These are phyloP conservation scores for Sporormia fimetaria DNA, from an alignment of 495 filamentous ascomycete species.

Conservation along the genomic window DNA sequence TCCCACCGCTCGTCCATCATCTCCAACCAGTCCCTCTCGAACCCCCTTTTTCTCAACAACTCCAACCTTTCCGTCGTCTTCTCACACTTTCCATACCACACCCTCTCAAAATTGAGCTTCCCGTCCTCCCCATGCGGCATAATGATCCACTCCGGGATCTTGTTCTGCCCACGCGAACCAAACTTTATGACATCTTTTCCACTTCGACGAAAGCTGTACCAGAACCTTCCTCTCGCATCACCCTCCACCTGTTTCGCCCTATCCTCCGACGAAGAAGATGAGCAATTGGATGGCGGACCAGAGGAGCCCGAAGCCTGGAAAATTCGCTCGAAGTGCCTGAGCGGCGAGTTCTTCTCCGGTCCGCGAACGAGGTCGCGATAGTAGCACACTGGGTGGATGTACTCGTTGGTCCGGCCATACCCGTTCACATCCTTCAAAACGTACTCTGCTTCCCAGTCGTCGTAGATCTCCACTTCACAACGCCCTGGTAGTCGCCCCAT, in stretches of 20 bases:
- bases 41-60: slow-evolving; percentile 5
- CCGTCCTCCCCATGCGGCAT: slow-evolving; percentile 1
- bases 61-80: background rate
- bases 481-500: slow-evolving; percentile 8
- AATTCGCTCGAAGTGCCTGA: slow-evolving; percentile 3
- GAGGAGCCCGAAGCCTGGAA: no score
- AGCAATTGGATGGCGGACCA: no score
- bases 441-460: background rate
- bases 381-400: slow-evolving; percentile 19
- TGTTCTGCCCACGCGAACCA: slow-evolving; percentile 1
- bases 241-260: slow-evolving; percentile 1
- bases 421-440: slow-evolving; percentile 3
- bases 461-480: slow-evolving; percentile 8
- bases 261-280: no score
- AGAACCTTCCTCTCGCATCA: slow-evolving; percentile 8
- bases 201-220: no score
- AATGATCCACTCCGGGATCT: slow-evolving; percentile 18
- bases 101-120: slow-evolving; percentile 13
- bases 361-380: slow-evolving; percentile 12
- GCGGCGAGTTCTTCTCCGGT: slow-evolving; percentile 4
- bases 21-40: slow-evolving; percentile 9
- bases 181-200: slow-evolving; percentile 8
- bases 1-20: slow-evolving; percentile 8
- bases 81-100: slow-evolving; percentile 9
- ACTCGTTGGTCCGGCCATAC: slow-evolving; percentile 15